Conservation (phyloP, 805 yeast species). For the Ogataea philodendri region DNA sequence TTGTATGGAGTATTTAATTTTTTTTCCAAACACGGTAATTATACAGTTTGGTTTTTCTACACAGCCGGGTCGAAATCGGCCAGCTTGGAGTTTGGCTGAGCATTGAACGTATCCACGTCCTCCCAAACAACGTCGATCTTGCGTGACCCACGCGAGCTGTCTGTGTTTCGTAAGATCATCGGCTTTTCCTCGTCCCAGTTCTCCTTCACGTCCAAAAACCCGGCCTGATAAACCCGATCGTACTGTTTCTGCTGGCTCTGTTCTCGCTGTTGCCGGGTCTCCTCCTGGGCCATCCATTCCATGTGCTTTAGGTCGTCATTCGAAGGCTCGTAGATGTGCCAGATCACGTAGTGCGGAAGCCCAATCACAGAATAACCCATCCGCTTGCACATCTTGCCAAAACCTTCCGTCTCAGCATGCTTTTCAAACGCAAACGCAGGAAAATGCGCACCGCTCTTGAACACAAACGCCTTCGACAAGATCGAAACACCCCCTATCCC, state of each 20-base stretch:
- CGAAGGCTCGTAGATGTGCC: constrained; percentile 97
- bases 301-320: constrained; percentile 79
- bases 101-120: constrained; percentile 47
- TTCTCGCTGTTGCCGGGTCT: constrained; percentile 60
- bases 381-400: constrained; percentile 81
- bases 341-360: constrained; percentile 89
- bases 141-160: constrained; percentile 45
- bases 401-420: constrained; percentile 98
- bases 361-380: constrained; percentile 90
- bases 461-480: constrained; percentile 80
- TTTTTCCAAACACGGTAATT: too few relatives aligned
- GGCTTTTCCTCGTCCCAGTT: constrained; percentile 74
- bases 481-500: constrained; percentile 98
- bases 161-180: constrained; percentile 74
- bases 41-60: too few relatives aligned
- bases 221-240: constrained; percentile 70
- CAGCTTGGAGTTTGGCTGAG: constrained; percentile 1
- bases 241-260: constrained; percentile 62
- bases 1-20: too few relatives aligned
- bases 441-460: constrained; percentile 86
- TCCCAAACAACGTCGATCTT: constrained; percentile 66
- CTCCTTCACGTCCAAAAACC: constrained; percentile 71
- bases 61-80: constrained; percentile 8
- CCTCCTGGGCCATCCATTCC: constrained; percentile 89
- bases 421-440: constrained; percentile 95